Evolutionary conservation across 2,329 filamentous ascomycete genomes (phyloP).

Genomic region (Periglandula ipomoeae): DNA sequence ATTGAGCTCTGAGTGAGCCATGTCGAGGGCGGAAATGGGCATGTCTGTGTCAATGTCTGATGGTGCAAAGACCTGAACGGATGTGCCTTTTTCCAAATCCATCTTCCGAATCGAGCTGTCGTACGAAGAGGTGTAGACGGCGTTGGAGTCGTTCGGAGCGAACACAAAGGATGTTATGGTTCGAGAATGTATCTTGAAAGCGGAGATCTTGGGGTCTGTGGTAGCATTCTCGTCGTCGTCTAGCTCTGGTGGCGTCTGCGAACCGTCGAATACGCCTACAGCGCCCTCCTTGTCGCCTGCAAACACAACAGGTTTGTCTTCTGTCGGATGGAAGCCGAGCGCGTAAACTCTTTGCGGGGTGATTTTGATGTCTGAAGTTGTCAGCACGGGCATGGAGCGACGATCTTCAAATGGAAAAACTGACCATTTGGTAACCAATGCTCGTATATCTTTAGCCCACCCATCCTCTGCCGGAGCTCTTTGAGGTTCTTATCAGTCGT

Average conservation of each 20-base stretch:
- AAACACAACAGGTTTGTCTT: slow-evolving; percentile 80
- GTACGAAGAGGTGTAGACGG: slow-evolving; percentile 79
- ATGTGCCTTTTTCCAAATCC: slow-evolving; percentile 71
- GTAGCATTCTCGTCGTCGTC: slow-evolving; percentile 59
- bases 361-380: slow-evolving; percentile 70
- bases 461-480: slow-evolving; percentile 67
- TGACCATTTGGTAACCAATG: slow-evolving; percentile 71
- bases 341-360: slow-evolving; percentile 82
- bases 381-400: background rate
- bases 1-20: slow-evolving; percentile 61
- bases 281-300: slow-evolving; percentile 91
- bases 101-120: slow-evolving; percentile 85
- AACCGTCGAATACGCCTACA: slow-evolving; percentile 83
- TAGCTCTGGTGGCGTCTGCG: slow-evolving; percentile 52
- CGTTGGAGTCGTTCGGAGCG: slow-evolving; percentile 60
- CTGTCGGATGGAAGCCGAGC: slow-evolving; percentile 78
- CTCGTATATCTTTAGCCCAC: slow-evolving; percentile 68
- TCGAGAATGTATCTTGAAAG: slow-evolving; percentile 80
- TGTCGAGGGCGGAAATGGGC: slow-evolving; percentile 76
- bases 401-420: background rate
- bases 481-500: slow-evolving; percentile 71
- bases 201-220: slow-evolving; percentile 70
- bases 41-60: slow-evolving; percentile 59
- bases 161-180: slow-evolving; percentile 84
- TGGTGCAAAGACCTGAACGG: slow-evolving; percentile 74